These are phyloP conservation scores for Picea glauca DNA, from an alignment of 75 land plant genomes.

Conservation along the genomic window DNA sequence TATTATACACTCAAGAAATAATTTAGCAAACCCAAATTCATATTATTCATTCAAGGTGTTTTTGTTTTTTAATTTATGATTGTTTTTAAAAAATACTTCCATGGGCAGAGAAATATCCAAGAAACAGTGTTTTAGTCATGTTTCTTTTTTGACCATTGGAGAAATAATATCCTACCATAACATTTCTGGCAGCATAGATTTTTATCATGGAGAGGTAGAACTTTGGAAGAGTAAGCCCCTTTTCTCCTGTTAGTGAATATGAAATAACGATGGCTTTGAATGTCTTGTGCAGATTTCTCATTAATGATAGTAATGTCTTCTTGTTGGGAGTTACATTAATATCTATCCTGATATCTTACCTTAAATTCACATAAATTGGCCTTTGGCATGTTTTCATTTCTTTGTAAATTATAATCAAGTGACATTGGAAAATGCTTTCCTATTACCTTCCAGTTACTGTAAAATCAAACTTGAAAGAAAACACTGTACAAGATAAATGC, in stretches of 20 bases:
- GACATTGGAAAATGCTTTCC: background rate
- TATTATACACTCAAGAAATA: too few relatives aligned
- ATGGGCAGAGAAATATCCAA: too few relatives aligned
- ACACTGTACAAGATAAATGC: background rate
- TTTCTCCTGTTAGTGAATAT: background rate
- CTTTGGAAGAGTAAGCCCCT: background rate
- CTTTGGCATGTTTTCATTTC: background rate
- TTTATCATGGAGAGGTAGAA: background rate
- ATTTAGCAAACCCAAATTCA: too few relatives aligned
- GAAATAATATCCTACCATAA: too few relatives aligned
- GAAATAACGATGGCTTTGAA: background rate
- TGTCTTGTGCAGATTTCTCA: background rate
- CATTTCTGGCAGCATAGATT: too few relatives aligned
- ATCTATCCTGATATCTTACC: background rate
- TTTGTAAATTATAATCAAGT: background rate
- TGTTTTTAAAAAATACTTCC: too few relatives aligned
- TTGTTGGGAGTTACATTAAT: background rate
- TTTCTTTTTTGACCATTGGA: too few relatives aligned
- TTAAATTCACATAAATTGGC: background rate
- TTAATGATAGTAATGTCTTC: background rate
- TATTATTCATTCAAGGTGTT: too few relatives aligned
- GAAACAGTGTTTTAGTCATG: too few relatives aligned
- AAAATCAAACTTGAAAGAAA: background rate
- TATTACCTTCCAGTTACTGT: too few relatives aligned
- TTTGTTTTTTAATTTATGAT: too few relatives aligned